Evolutionary conservation across 805 yeast species (phyloP).

Genomic region (Metschnikowia anglica): DNA sequence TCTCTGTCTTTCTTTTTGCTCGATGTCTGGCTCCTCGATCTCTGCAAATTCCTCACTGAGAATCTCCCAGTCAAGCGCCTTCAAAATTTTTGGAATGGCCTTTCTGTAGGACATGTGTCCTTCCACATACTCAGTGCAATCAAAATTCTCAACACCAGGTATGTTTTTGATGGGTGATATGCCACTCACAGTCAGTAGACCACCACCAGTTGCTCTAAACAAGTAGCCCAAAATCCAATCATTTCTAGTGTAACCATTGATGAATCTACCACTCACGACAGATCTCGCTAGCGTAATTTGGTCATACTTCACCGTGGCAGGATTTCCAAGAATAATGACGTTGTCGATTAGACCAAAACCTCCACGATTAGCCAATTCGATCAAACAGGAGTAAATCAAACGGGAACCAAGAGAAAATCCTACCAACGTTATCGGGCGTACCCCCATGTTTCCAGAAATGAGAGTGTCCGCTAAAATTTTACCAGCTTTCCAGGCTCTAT

Average conservation of each 20-base stretch:
- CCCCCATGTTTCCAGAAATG: conserved; percentile 83
- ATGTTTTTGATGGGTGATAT: conserved; percentile 67
- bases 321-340: conserved; percentile 85
- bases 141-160: conserved; percentile 75
- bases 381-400: conserved; percentile 82
- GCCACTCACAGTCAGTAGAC: conserved; percentile 88
- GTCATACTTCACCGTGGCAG: conserved; percentile 75
- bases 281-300: conserved; percentile 76
- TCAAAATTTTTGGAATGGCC: conserved; percentile 81
- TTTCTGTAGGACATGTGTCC: conserved; percentile 98
- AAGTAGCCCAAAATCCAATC: conserved; percentile 97
- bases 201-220: conserved; percentile 95
- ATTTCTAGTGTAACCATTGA: conserved; percentile 86
- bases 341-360: conserved; percentile 88
- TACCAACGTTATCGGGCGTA: conserved; percentile 85
- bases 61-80: conserved; percentile 72
- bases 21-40: conserved; percentile 94
- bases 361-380: conserved; percentile 80
- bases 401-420: conserved; percentile 95
- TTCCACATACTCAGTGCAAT: conserved; percentile 81
- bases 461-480: conserved; percentile 86
- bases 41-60: conserved; percentile 89
- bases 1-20: conserved; percentile 77
- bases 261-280: conserved; percentile 84
- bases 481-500: conserved; percentile 97